These are phyloP conservation scores for Babjeviella inositovora DNA, from an alignment of 805 yeast species.

Conservation along the genomic window DNA sequence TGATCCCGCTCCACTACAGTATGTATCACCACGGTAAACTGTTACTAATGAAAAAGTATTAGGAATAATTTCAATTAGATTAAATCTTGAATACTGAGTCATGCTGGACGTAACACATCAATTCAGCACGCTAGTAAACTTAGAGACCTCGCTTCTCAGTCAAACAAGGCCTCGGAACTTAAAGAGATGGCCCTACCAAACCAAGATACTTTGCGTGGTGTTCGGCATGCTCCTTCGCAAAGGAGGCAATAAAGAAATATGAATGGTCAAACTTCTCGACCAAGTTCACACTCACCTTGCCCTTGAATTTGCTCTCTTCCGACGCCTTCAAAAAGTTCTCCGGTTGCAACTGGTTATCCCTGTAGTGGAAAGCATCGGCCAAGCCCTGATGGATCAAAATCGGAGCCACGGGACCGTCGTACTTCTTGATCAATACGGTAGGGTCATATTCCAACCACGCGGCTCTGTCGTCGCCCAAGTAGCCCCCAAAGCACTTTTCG, in stretches of 20 bases:
- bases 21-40: too few species aligned
- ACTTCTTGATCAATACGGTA: conserved; percentile 47
- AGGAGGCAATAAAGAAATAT: conserved; percentile 70
- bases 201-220: conserved; percentile 67
- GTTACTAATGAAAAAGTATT: too few species aligned
- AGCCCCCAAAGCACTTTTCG: conserved; percentile 62
- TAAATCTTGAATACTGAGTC: too few species aligned
- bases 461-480: conserved; percentile 39
- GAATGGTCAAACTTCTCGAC: conserved; percentile 87
- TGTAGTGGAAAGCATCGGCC: conserved; percentile 54
- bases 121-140: too few species aligned
- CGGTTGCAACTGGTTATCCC: conserved; percentile 54
- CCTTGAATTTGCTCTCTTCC: conserved; percentile 39
- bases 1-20: too few species aligned
- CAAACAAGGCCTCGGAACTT: too few species aligned
- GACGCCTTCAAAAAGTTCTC: conserved; percentile 52
- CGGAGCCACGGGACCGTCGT: conserved; percentile 33
- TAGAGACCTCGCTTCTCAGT: too few species aligned
- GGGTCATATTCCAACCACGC: conserved; percentile 75
- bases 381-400: conserved; percentile 78
- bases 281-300: conserved; percentile 36
- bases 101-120: too few species aligned
- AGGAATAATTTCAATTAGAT: too few species aligned
- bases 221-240: conserved; percentile 69
- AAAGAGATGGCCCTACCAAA: conserved; percentile 3